Percentiles rank a stretch among this genome's conserved stretches.
phyloP scores from a whole-genome alignment of 805 yeast genomes.

The Candida hungchunana region DNA sequence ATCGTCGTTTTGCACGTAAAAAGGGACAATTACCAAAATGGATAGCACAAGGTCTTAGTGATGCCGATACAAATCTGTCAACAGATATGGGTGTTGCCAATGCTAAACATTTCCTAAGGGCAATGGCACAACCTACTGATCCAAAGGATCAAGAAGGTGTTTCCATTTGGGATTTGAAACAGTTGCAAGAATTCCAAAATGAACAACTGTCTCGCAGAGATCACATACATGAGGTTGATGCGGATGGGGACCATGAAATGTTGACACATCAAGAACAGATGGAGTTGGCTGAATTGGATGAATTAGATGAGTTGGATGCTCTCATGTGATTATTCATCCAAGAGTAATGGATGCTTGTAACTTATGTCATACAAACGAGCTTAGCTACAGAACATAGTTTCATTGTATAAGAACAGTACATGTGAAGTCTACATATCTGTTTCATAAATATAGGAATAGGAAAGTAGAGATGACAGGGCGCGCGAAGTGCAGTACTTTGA shows the following conservation, averaged over 20 bases:
- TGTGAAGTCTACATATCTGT: no score
- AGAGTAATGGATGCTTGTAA: no score
- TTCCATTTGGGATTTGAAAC: slow-evolving; percentile 84
- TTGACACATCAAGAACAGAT: slow-evolving; percentile 25
- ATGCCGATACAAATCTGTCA: slow-evolving; percentile 86
- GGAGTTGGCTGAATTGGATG: slow-evolving; percentile 21
- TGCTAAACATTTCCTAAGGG: slow-evolving; percentile 86
- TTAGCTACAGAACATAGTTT: no score
- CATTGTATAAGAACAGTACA: no score
- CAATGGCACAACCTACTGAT: slow-evolving; percentile 91
- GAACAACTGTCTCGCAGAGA: slow-evolving; percentile 34
- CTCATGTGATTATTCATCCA: no score
- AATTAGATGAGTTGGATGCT: no score
- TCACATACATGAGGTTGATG: slow-evolving; percentile 16
- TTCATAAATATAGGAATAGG: no score
- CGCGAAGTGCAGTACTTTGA: no score
- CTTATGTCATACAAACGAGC: no score
- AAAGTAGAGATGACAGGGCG: no score
- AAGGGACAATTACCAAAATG: slow-evolving; percentile 90
- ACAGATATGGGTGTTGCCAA: slow-evolving; percentile 97
- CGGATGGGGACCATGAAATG: slow-evolving; percentile 27
- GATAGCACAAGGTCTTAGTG: slow-evolving; percentile 91
- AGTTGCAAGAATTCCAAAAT: slow-evolving; percentile 54
- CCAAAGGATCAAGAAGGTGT: slow-evolving; percentile 91
- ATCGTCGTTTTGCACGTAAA: slow-evolving; percentile 84